Percentiles rank a stretch among this genome's conserved stretches.
phyloP scores from a whole-genome alignment of 768 basidiomycete genomes.

The Tephrocybe sp. region DNA sequence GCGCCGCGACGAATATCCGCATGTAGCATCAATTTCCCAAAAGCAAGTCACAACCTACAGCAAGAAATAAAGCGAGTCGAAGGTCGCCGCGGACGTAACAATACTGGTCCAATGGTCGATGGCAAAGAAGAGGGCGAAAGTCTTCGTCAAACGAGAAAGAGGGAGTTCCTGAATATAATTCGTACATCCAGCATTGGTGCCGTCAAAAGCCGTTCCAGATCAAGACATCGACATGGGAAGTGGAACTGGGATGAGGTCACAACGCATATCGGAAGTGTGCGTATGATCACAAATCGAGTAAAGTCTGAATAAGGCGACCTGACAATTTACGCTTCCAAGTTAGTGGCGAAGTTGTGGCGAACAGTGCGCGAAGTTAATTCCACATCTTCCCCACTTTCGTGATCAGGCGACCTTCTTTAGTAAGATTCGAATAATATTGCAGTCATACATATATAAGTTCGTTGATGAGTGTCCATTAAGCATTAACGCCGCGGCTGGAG shows the following conservation, averaged over 20 bases:
- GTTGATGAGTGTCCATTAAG: no score
- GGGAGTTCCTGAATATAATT: no score
- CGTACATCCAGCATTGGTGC: no score
- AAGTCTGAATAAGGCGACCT: not conserved
- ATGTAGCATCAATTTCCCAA: not conserved
- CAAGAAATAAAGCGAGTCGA: not conserved
- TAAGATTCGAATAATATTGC: no score
- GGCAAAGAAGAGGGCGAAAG: no score
- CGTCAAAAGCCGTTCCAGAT: not conserved
- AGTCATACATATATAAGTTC: no score
- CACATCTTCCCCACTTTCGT: not conserved
- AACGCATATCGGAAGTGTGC: not conserved
- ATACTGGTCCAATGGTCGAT: no score
- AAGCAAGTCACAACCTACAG: not conserved
- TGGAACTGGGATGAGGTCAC: not conserved
- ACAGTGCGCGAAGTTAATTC: not conserved
- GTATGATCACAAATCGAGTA: not conserved
- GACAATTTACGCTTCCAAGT: not conserved
- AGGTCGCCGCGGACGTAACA: no score
- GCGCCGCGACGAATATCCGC: not conserved
- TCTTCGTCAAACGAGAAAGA: no score
- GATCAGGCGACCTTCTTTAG: not conserved
- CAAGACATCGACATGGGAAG: not conserved
- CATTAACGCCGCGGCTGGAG: no score
- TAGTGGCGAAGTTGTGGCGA: constrained; percentile 1